Conservation (phyloP, 495 filamentous ascomycete species). For the Lichenothelia convexa region DNA sequence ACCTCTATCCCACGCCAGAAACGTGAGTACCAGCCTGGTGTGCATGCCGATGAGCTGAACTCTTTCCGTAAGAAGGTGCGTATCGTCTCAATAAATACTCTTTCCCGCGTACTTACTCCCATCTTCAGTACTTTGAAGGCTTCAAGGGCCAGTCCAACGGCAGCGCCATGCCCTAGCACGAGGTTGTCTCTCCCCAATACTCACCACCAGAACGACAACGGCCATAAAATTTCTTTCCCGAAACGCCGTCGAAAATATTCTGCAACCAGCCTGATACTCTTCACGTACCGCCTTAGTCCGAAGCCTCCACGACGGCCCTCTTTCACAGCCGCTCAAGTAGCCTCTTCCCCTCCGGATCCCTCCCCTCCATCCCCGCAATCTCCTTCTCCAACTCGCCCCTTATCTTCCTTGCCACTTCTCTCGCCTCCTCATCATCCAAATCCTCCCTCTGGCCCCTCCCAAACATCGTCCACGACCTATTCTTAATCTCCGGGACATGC, state of each 20-base stretch:
- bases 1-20: not conserved
- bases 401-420: constrained; percentile 39
- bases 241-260: no score
- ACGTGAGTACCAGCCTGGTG: not conserved
- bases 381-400: constrained; percentile 39
- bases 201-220: no score
- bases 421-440: constrained; percentile 71
- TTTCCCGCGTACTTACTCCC: constrained; percentile 7
- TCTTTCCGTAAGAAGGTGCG: constrained; percentile 11
- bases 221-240: no score
- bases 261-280: no score
- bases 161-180: no score
- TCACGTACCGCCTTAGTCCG: no score
- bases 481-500: constrained; percentile 26
- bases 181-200: no score
- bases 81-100: not conserved
- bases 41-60: constrained; percentile 17
- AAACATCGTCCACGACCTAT: constrained; percentile 63
- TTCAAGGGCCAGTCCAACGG: constrained; percentile 14
- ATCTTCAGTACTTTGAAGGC: constrained; percentile 17
- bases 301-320: no score
- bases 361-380: constrained; percentile 27
- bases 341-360: constrained; percentile 28
- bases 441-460: constrained; percentile 66
- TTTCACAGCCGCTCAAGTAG: no score